A percentile compares a stretch with the other conserved stretches of the same genome.
Conservation (phyloP, 202 grass and related monocot species). For the Musa balbisiana region DNA sequence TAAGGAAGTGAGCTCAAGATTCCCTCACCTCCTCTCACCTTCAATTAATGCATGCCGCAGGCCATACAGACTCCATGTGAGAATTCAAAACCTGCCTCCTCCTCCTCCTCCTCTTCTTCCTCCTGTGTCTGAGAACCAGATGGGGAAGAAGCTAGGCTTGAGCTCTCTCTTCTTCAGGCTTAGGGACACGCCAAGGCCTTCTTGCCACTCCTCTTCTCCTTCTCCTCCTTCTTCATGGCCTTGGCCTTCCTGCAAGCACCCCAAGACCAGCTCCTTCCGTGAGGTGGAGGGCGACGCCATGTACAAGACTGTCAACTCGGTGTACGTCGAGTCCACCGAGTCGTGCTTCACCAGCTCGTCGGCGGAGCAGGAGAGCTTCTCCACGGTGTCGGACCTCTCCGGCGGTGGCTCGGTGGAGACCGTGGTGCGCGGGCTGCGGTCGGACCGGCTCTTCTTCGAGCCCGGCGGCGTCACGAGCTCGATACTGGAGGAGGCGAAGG, state of each 20-base stretch:
- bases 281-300: not conserved
- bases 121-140: not conserved
- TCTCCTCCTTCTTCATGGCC: not conserved
- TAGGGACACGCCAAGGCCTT: not conserved
- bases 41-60: not conserved
- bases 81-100: not conserved
- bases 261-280: conserved; percentile 12
- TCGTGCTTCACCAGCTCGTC: conserved; percentile 10
- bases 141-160: conserved; percentile 8
- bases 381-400: conserved; percentile 7
- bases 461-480: not conserved
- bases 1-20: too few relatives aligned
- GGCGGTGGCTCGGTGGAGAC: not conserved
- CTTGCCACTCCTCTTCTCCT: not conserved
- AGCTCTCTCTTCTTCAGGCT: not conserved
- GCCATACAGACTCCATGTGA: not conserved
- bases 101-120: not conserved
- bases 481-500: not conserved
- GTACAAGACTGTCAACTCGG: not conserved
- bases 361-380: conserved; percentile 4
- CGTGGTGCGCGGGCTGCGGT: not conserved
- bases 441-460: conserved; percentile 6
- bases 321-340: conserved; percentile 1
- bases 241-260: conserved; percentile 3
- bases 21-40: not conserved